Percentiles rank a stretch among this genome's conserved stretches.
phyloP scores from a whole-genome alignment of 306 rosid species.

The Cucurbita ficifolia region DNA sequence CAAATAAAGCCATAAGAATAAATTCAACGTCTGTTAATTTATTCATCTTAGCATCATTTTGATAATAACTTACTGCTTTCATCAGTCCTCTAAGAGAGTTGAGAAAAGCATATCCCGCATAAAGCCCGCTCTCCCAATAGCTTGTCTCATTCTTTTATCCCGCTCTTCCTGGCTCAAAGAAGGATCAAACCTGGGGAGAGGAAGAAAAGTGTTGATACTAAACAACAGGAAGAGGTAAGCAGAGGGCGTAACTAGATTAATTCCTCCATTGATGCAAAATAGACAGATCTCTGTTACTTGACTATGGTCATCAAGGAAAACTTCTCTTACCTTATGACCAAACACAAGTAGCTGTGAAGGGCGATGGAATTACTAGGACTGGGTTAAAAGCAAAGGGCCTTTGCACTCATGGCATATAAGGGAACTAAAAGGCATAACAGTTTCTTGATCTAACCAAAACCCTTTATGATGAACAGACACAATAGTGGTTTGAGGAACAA shows the following conservation, averaged over 20 bases:
- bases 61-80: constrained; percentile 20
- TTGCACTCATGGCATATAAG: not conserved
- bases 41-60: constrained; percentile 18
- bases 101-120: constrained; percentile 74
- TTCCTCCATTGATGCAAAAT: not conserved
- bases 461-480: not conserved
- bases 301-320: not conserved
- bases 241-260: not conserved
- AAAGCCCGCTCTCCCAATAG: constrained; percentile 78
- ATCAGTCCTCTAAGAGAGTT: constrained; percentile 44
- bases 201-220: not conserved
- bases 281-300: not conserved
- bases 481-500: not conserved
- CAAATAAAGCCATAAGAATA: not conserved
- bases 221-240: not conserved
- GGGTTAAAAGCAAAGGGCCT: not conserved
- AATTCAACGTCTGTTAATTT: not conserved
- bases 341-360: not conserved
- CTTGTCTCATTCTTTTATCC: constrained; percentile 61
- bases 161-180: constrained; percentile 81
- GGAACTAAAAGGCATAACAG: not conserved
- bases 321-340: not conserved
- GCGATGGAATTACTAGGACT: not conserved
- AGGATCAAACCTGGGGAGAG: constrained; percentile 56
- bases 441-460: not conserved